Evolutionary conservation across 2,329 filamentous ascomycete species (phyloP), one percentile per base, ranked within the genome.

Genomic region (Epichloe hybrida): DNA sequence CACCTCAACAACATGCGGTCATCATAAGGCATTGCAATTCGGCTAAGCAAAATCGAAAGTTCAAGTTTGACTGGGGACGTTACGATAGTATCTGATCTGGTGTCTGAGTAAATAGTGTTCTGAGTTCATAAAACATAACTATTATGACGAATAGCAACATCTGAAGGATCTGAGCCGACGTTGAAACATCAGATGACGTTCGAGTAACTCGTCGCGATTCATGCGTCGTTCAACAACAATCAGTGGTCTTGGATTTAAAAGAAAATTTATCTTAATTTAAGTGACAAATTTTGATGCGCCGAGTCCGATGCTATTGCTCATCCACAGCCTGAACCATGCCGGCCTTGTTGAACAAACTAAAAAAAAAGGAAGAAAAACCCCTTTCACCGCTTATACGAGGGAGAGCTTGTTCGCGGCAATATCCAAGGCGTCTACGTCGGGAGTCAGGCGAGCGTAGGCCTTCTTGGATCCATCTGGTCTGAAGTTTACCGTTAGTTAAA

Each of bases 401-500:
- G 86, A 85, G 64, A 98, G 84, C 86, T 97, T 98, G 74, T 93
- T 97, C 67, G 93, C 94, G 59, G 93, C 94, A 74, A 98, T 96
- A 77, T 98, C 93, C 64, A 98, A 86, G 67, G 93, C 93, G 74
- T 98, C 93, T 63, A 97, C 90, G 72, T 98, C 93, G 57, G 90
- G 77, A 52, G 93, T 97, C 60, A 98, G 82, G 70, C 91, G 87
- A 69, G 87, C 89, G 70, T 93, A 98, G 57, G 93, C 93, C 87
- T 98, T 98, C 88, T 98, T 98, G 68, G 84, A 81, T 67, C 93
- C 93, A 69, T 98, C 90, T 59, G 93, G 93, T 72, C 89, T 53
- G 37, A n/a, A 12, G 15, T 9, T 31, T 8, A 1, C 3, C 9
- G 38, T 49, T 23, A 49, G 46, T 34, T 5, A 23, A n/a, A 13